Evolutionary conservation across 1,139 yeast genomes (phyloP), one percentile per base, ranked within the genome.

Genomic region (Yamadazyma dushanensis): DNA sequence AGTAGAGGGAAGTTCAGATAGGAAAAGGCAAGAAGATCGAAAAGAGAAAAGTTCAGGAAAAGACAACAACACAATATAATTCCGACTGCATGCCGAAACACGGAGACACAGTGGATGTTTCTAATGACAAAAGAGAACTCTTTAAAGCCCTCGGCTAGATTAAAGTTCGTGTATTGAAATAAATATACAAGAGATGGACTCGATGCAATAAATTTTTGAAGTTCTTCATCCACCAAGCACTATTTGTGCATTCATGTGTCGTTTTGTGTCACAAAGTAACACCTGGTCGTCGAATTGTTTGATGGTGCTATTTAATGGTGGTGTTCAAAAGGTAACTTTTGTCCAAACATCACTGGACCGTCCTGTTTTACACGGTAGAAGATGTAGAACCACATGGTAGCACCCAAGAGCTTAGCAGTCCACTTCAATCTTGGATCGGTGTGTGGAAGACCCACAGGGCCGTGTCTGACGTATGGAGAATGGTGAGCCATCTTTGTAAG

Each of bases 381-480:
- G 46, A 85, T 76, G 83, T 87, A 85, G 61, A 84, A 85, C 89
- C 92, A 84, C 90, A 84, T 82, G 44, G 88, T 75, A 31, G 90
- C 94, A 7, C 95, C 94, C 36, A 85, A 70, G 26, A 73, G 57
- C 54, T 81, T 80, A 34, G 86, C 74, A 18, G 80, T 70, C 68
- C 79, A 74, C 44, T 73, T 70, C 53, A 81, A 73, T 38, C 70
- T 59, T 14, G 73, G 67, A 38, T 76, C 76, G 24, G 73, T 78
- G 44, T 76, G 77, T 15, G 83, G 83, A 35, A 61, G 58, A 19
- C 79, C 71, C 7, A 71, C 76, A 21, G 73, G 66, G 5, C 75
- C 78, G 53, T 75, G 81, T 51, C 79, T 78, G 36, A 70, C 54
- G 55, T 74, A 75, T 53, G 63, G 66, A 39, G 59, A 30, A 20